phyloP scores from a whole-genome alignment of 2,329 filamentous ascomycete species.

The Eutypa lata region DNA sequence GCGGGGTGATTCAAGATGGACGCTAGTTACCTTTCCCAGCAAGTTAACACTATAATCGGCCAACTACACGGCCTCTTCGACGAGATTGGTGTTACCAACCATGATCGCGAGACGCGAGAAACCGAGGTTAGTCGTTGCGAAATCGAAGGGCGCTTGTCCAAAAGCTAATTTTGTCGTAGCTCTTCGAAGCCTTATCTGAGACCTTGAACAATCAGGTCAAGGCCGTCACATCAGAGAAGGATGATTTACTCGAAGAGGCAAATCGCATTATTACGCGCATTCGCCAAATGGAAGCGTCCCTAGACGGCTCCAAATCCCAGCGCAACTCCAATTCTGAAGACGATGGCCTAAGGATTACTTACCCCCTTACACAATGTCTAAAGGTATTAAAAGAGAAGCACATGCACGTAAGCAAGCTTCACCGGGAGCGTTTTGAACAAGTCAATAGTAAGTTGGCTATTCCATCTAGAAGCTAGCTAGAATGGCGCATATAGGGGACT shows the following conservation, averaged over 20 bases:
- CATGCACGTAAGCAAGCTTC: constrained; percentile 71
- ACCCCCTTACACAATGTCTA: constrained; percentile 78
- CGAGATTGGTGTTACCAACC: constrained; percentile 90
- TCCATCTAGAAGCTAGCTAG: background rate
- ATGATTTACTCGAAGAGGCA: constrained; percentile 84
- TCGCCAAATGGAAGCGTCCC: constrained; percentile 86
- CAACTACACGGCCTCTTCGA: constrained; percentile 95
- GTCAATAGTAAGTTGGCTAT: constrained; percentile 70
- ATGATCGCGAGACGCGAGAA: constrained; percentile 88
- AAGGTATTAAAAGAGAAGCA: constrained; percentile 83
- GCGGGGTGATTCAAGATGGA: constrained; percentile 58
- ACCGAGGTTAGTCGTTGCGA: constrained; percentile 65
- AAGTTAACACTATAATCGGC: constrained; percentile 90
- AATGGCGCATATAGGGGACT: background rate
- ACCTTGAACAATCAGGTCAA: constrained; percentile 88
- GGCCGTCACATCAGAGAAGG: constrained; percentile 82
- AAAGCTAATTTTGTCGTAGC: constrained; percentile 45
- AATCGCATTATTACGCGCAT: constrained; percentile 81
- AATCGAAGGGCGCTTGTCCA: background rate
- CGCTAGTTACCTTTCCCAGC: constrained; percentile 87
- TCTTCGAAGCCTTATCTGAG: constrained; percentile 88
- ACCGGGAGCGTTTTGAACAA: constrained; percentile 91
- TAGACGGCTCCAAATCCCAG: constrained; percentile 70
- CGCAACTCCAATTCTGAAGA: constrained; percentile 59
- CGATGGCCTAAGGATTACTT: constrained; percentile 73